phyloP scores from a whole-genome alignment of 352 stramenopile species.

The Phytophthora hybrid region DNA sequence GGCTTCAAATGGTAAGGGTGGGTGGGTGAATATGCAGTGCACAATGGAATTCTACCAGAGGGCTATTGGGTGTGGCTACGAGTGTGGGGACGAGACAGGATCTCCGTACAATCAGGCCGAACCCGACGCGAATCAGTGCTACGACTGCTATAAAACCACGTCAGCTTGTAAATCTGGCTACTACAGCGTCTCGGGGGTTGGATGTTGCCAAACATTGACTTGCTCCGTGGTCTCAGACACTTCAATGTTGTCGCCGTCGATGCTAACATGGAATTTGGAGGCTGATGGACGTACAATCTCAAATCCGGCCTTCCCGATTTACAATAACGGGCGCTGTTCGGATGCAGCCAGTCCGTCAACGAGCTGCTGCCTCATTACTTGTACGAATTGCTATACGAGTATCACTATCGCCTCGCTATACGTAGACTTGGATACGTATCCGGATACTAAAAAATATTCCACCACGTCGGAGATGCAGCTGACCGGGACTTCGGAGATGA shows the following conservation, averaged over 20 bases:
- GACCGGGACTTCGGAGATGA: not conserved
- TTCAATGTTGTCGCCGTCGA: not conserved
- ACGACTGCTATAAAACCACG: constrained; percentile 1
- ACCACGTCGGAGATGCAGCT: not conserved
- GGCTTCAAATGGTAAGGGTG: not conserved
- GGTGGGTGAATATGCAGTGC: not conserved
- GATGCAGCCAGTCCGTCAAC: not conserved
- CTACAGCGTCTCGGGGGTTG: not conserved
- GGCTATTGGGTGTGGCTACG: not conserved
- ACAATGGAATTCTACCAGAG: not conserved
- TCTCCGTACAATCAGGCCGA: not conserved
- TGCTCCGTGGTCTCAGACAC: not conserved
- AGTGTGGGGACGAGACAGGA: not conserved
- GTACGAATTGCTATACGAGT: not conserved
- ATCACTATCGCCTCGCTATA: not conserved
- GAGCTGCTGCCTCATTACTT: not conserved
- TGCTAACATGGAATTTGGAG: not conserved
- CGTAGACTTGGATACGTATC: not conserved
- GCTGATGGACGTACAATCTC: not conserved
- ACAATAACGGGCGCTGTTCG: not conserved
- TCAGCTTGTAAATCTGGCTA: not conserved
- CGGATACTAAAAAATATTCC: not conserved
- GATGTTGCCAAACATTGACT: not conserved
- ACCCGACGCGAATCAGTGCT: not conserved
- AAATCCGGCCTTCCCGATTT: constrained; percentile 1